These are phyloP conservation scores for Monosporascus sp. DNA, from an alignment of 2,329 filamentous ascomycete genomes.

Conservation along the genomic window DNA sequence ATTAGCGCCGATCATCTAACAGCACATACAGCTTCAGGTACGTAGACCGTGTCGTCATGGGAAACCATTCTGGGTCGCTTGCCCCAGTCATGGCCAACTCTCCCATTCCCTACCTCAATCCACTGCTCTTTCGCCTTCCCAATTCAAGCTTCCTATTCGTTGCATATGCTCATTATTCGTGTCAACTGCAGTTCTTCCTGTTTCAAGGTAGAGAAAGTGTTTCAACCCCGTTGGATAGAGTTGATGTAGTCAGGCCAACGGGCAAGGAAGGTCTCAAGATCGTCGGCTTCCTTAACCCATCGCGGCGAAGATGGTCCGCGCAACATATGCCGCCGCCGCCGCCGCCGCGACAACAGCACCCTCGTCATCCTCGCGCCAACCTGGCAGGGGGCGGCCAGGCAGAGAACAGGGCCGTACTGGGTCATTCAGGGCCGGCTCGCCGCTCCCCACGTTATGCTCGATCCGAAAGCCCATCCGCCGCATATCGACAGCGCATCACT, in stretches of 20 bases:
- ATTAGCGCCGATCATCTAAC: no score
- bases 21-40: neutral
- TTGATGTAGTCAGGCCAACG: neutral
- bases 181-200: neutral
- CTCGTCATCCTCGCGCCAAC: conserved; percentile 11
- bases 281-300: neutral
- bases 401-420: conserved; percentile 18
- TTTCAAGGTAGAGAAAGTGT: neutral
- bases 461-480: conserved; percentile 19
- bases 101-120: no score
- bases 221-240: neutral
- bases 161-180: no score
- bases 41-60: neutral
- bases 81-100: no score
- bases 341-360: conserved; percentile 10
- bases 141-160: no score
- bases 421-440: conserved; percentile 29
- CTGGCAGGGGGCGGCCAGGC: conserved; percentile 9
- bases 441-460: conserved; percentile 18
- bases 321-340: conserved; percentile 14
- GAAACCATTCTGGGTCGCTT: no score
- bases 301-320: conserved; percentile 15
- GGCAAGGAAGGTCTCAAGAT: neutral
- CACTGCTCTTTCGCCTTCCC: no score
- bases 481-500: conserved; percentile 49